These are phyloP conservation scores for Lichtheimia ornata DNA, from an alignment of 371 early-diverging fungal genomes.

Conservation along the genomic window DNA sequence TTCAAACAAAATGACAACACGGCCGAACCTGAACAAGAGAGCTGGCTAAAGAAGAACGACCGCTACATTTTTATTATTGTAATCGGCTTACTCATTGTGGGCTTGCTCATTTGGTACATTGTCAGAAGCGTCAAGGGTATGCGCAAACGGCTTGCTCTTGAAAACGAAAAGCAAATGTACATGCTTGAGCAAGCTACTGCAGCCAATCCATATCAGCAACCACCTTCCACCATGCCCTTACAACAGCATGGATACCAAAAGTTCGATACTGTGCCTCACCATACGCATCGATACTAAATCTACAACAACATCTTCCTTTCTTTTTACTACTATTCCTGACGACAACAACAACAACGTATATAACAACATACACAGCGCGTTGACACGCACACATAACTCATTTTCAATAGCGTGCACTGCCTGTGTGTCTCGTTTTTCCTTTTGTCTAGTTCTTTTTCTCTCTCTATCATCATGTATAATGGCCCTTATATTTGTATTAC, in stretches of 20 bases:
- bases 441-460: too few relatives aligned
- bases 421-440: too few relatives aligned
- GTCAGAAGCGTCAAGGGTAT: slow-evolving; percentile 22
- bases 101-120: slow-evolving; percentile 23
- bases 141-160: slow-evolving; percentile 20
- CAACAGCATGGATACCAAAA: slow-evolving; percentile 10
- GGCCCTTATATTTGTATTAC: too few relatives aligned
- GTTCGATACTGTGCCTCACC: slow-evolving; percentile 7
- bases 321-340: background rate
- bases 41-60: slow-evolving; percentile 24
- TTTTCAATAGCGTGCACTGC: too few relatives aligned
- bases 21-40: slow-evolving; percentile 11
- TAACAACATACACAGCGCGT: too few relatives aligned
- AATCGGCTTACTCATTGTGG: slow-evolving; percentile 18
- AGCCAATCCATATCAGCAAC: background rate
- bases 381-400: too few relatives aligned
- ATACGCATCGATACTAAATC: slow-evolving; percentile 14
- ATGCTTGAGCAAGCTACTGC: slow-evolving; percentile 24
- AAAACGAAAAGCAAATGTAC: slow-evolving; percentile 21
- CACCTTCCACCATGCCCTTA: slow-evolving; percentile 5
- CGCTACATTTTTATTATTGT: slow-evolving; percentile 26
- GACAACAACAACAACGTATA: too few relatives aligned
- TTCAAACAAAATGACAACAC: slow-evolving; percentile 13
- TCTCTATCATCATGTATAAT: too few relatives aligned
- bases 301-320: background rate